Evolutionary conservation across 495 filamentous ascomycete species (phyloP), one percentile per base, ranked within the genome.

Genomic region (Cenococcum geophilum): DNA sequence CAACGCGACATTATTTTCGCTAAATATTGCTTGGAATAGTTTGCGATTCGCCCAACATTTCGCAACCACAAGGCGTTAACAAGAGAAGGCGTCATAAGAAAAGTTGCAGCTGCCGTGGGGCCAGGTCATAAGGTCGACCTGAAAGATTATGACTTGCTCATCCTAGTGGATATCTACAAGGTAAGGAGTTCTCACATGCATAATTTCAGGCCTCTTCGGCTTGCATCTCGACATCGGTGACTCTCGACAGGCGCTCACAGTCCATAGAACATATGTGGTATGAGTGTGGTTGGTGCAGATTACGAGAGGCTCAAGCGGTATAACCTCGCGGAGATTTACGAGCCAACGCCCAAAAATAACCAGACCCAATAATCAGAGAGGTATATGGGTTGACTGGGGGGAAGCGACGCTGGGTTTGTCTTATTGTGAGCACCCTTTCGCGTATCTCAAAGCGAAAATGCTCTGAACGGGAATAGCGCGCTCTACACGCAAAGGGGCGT

Each of bases 161-260:
- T 99, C 65, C 74, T 97, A 37, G 85, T 98, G 35, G 89, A 95
- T 66, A 78, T 99, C 21, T 92, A 88, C 72, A 86, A 93, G 81
- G 92, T 95, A 77, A 71, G 82, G 49, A 53, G 59, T 42, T 47
- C 49, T 52, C 49, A 57, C 74, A 60, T 65, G 60, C 48, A 40
- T 35, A 5, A 54, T 35, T 18, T 40, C 42, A 32, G 27, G 57
- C 52, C 45, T 55, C 34, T 61, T 14, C 68, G 48, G 21, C 21
- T 53, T 63, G 20, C 18, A 14, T 52, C 51, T 23, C 62, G 5
- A 14, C 16, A 9, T 20, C 50, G 40, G 57, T 43, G 16, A 10
- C 27, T 20, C 9, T 27, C 21, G n/a, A 35, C 22, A 18, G 25
- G 18, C n/a, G 51, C 64, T 68, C 42, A 65, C 51, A n/a, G 5